Evolutionary conservation across 2,329 filamentous ascomycete species (phyloP), one percentile per base, ranked within the genome.

Genomic region (Aureobasidium pullulans): DNA sequence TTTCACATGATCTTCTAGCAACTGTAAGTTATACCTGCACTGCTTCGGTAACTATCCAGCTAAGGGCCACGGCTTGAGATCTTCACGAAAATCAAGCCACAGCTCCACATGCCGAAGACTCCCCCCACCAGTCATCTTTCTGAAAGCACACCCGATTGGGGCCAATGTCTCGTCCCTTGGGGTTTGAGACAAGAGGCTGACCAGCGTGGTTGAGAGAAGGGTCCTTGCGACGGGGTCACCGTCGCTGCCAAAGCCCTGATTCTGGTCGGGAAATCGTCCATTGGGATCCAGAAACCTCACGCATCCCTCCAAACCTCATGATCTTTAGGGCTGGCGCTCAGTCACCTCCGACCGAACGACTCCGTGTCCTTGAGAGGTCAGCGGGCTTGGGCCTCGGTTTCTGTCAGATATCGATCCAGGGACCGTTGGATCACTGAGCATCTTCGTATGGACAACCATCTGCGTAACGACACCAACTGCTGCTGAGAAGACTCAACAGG

Each of bases 71-170:
- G 52, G 19, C 31, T 46, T 34, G 40, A 10, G 52, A 44, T 36
- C 36, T 32, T 56, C 52, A 31, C 40, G 44, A 37, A 15, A 16
- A 11, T 1, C 15, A 46, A 46, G 52, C 52, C 52, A 56, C 40
- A 37, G 40, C 52, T 56, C 52, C 52, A 56, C 29, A 56, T 46
- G 40, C 52, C 52, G 39, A 46, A 44, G 31, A 13, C 31, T 37
- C 28, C 40, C 50, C 39, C 50, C 15, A 43, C 50, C 50, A 54
- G 50, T 54, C 49, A 29, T 54, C 29, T 37, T 32, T 43, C 13
- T 37, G 50, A 15, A 42, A 23, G 16, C 8, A 4, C 16, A 40
- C 37, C 37, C 37, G 1, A 10, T 19, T 6, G 31, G 28, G 16
- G 13, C n/a, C 50, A 43, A 54, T 15, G n/a, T 23, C 36, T 52